Base-by-base conservation (phyloP, 345 rosid genomes). In the Eucalyptus camaldulensis region DNA sequence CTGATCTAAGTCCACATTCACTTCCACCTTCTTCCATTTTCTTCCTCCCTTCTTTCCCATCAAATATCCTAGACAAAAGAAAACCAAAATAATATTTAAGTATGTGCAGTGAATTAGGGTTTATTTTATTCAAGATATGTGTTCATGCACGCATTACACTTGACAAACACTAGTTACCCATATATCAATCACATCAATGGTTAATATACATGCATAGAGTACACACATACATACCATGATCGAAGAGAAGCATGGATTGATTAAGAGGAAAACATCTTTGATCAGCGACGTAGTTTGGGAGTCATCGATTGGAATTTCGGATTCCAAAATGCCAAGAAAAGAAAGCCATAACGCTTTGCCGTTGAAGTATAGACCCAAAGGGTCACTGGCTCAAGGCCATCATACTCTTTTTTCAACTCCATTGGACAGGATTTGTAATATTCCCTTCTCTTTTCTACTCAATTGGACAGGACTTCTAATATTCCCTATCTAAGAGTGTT, bases 161-260 rank as follows among this genome's bases (percentile, higher is more conserved):
- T 60, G 29, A 60, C 29, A 60, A 10, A 60, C 67, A 60, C 67
- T 24, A 60, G 29, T 60, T 25, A 60, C 67, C n/a, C 67, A 11
- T 60, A 11, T 25, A 24, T 25, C 67, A 60, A 60, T 58, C 56
- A 1, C 67, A 60, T 24, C n/a, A 60, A 60, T 11, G 31, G n/a
- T 60, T 27, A 56, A 22, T 6, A 60, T 60, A 1, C 29, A 60
- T 60, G 2, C 62, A 56, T 10, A 60, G 67, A 27, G n/a, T 24
- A 60, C 67, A 60, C 29, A 25, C n/a, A 25, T 24, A 10, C 31
- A 9, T 88, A 92, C 95, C 95, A 92, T 91, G 85, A 93, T 85
- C 29, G 94, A 91, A 76, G 94, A 92, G 92, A 93, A 93, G 56
- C 93, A 93, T 13, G 92, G 92, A 44, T 87, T 93, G 90, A 93